Base-by-base conservation (phyloP, 257 asterid genomes). In the Hygrophila difformis region DNA sequence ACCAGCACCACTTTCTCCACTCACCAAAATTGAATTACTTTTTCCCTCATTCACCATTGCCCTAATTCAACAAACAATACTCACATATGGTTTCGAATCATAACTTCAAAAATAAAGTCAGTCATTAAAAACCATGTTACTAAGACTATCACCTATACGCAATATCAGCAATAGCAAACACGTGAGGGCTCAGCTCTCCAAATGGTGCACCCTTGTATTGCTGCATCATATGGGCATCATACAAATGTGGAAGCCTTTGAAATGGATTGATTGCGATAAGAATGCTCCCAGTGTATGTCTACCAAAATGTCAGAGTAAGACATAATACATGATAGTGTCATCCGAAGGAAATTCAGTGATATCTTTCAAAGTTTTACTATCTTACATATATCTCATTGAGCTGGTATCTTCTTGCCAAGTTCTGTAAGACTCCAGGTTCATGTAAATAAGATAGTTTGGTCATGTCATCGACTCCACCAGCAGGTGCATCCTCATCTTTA, bases 211-310 rank as follows among this genome's bases (percentile, higher is more conserved):
- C 96, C 67, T 76, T 85, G 80, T 91, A 91, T 60, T 85, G 93
- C 61, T 74, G 82, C 98, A 85, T 91, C 94, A 85, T 85, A 74
- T 68, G 82, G 54, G 58, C 62, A 69, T 86, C 84, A 55, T 85
- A 91, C 55, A 91, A 24, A 67, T 91, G 93, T 42, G 98, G 98
- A 67, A 91, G 83, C 56, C 89, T 77, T 85, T 85, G 98, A 71
- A 91, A 91, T 49, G 98, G 98, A 74, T 91, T 91, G 51, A 91
- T 82, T 51, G 98, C 96, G 36, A 91, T 91, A 52, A 91, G 98
- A 66, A 91, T 91, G 75, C 96, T 69, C 71, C 98, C 98, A 23
- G 96, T 91, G 60, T 91, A 91, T 49, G 98, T 91, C 98, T 91
- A 94, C 42, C 69, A 75, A 45, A 35, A 71, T 46, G 51, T 29